Evolutionary conservation across 2,329 filamentous ascomycete species (phyloP).

Genomic region (Mycosphaerella sp.): DNA sequence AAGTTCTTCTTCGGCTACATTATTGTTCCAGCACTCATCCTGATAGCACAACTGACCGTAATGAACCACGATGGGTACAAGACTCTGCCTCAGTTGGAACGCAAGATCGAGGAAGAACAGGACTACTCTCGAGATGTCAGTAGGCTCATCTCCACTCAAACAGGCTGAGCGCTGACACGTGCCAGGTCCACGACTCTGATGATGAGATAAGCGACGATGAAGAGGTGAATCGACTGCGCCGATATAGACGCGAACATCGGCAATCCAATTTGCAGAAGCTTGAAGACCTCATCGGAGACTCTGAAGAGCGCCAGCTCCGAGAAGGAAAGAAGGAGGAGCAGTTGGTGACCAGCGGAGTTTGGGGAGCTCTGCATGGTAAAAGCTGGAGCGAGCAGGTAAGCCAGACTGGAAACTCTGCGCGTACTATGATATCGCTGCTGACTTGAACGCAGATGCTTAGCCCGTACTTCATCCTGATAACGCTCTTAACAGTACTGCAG

Average conservation of each 20-base stretch:
- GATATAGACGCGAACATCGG: conserved; percentile 51
- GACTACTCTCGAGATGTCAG: conserved; percentile 37
- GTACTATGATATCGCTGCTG: too few relatives aligned
- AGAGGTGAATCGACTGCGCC: conserved; percentile 52
- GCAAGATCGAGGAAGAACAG: conserved; percentile 69
- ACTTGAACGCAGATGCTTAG: conserved; percentile 61
- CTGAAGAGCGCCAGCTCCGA: conserved; percentile 50
- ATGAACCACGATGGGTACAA: conserved; percentile 45
- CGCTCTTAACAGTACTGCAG: conserved; percentile 59
- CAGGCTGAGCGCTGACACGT: background rate
- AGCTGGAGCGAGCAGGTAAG: conserved; percentile 45
- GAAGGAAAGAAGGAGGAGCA: conserved; percentile 18
- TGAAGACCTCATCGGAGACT: conserved; percentile 61
- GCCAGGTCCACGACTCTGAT: conserved; percentile 49
- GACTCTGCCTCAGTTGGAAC: conserved; percentile 68
- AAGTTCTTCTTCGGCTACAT: conserved; percentile 46
- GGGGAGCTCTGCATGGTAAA: conserved; percentile 74
- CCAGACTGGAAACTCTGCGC: too few relatives aligned
- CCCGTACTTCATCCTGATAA: conserved; percentile 79
- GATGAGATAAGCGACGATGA: conserved; percentile 50
- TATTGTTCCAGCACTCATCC: conserved; percentile 41
- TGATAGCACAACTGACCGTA: conserved; percentile 41
- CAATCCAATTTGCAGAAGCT: conserved; percentile 65
- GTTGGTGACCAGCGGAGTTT: conserved; percentile 59
- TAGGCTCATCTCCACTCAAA: background rate